Evolutionary conservation across 2,329 filamentous ascomycete genomes (phyloP).

Genomic region (Dichotomopilus funicola): DNA sequence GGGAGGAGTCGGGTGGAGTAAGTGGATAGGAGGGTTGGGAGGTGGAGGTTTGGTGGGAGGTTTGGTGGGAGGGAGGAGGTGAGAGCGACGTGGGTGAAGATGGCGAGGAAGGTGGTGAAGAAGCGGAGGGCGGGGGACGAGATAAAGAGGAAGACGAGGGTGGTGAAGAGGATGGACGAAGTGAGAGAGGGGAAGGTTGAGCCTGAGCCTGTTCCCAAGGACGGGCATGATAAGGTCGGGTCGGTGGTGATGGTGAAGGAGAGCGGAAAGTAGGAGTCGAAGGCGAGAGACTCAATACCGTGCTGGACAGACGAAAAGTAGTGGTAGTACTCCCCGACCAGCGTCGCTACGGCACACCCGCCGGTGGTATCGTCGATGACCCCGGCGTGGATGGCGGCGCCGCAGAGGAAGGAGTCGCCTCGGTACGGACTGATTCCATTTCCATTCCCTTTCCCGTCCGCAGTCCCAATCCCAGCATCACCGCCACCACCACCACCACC

Average conservation of each 20-base stretch:
- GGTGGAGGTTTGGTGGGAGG: conserved; percentile 51
- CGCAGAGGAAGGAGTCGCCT: conserved; percentile 72
- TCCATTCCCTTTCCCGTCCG: too few species aligned
- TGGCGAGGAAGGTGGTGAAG: conserved; percentile 67
- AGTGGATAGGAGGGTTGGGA: conserved; percentile 51
- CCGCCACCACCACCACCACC: conserved; percentile 26
- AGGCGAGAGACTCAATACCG: conserved; percentile 56
- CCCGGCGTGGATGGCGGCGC: conserved; percentile 68
- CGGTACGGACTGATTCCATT: conserved; percentile 42
- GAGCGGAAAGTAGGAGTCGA: conserved; percentile 65
- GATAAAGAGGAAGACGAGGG: conserved; percentile 70
- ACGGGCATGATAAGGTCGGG: conserved; percentile 32
- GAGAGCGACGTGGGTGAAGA: conserved; percentile 85
- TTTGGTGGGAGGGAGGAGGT: conserved; percentile 76
- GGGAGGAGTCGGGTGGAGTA: conserved; percentile 55
- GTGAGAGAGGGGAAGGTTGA: conserved; percentile 57
- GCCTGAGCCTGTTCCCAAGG: conserved; percentile 31
- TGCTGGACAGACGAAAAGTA: conserved; percentile 35
- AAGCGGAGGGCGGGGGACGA: conserved; percentile 73
- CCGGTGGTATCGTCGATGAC: conserved; percentile 59
- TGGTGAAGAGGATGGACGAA: conserved; percentile 69
- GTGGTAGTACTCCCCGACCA: conserved; percentile 55
- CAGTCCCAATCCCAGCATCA: too few species aligned
- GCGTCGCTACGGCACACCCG: conserved; percentile 64
- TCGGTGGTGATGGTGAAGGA: conserved; percentile 58